Evolutionary conservation across 139 green algal genomes (phyloP).

Genomic region (Choricystis sp.): DNA sequence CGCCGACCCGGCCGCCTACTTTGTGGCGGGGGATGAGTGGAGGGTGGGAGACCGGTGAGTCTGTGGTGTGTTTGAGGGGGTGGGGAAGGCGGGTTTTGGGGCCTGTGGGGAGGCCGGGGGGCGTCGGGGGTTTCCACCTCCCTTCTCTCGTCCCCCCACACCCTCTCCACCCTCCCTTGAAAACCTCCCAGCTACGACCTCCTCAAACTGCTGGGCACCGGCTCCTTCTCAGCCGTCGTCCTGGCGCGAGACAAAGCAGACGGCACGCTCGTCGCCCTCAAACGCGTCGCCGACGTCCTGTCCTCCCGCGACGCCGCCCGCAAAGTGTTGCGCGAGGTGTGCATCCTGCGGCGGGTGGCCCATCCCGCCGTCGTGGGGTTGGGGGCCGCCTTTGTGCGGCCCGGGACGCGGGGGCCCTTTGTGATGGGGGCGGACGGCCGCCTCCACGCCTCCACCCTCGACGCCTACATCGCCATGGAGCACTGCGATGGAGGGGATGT

Average conservation of each 20-base stretch:
- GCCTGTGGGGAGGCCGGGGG: no score
- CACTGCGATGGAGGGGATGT: conserved; percentile 47
- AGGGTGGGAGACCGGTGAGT: no score
- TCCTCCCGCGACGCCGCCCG: conserved; percentile 56
- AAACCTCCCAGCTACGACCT: conserved; percentile 34
- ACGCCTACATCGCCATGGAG: conserved; percentile 76
- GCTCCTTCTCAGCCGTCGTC: conserved; percentile 53
- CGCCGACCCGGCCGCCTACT: no score
- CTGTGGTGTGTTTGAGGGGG: no score
- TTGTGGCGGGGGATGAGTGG: no score
- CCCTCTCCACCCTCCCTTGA: no score
- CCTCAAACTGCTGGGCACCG: conserved; percentile 37
- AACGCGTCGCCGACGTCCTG: conserved; percentile 65
- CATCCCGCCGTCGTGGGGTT: conserved; percentile 28
- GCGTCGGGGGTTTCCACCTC: no score
- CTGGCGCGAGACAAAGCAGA: conserved; percentile 32
- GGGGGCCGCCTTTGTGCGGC: background rate
- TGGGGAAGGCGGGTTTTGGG: no score
- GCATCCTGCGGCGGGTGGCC: conserved; percentile 57
- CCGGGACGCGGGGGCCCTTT: background rate
- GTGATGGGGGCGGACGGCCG: conserved; percentile 15
- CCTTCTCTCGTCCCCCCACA: no score
- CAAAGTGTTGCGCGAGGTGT: conserved; percentile 71
- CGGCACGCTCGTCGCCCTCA: conserved; percentile 48
- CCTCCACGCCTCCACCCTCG: conserved; percentile 35